Base-by-base conservation (phyloP, 371 early-diverging fungal genomes). In the Syncephalastrum racemosum region DNA sequence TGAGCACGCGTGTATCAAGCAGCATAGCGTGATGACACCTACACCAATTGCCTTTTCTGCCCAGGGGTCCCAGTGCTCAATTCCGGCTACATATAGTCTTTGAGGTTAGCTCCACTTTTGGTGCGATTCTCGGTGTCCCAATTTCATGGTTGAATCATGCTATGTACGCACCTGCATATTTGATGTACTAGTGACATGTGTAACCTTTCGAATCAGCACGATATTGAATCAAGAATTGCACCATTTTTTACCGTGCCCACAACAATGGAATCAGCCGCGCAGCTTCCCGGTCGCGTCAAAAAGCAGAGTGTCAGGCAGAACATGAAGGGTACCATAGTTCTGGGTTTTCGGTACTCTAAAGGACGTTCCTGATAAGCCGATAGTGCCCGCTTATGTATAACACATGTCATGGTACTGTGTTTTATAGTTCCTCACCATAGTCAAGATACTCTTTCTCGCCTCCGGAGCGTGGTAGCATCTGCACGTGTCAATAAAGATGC, bases 401-500 rank as follows among this genome's bases (percentile, higher is more conserved):
- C 36, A 31, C 36, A 31, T 8, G 36, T 31, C 36, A 10, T n/a
- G n/a, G n/a, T 10, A 31, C 12, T 31, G 12, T 7, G 36, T 31
- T 8, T 8, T 2, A 10, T 2, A 39, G 10, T 10, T n/a, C n/a
- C 43, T 39, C 54, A 54, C 58, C 50, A 23, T 58, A 58, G 25
- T 58, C 50, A 2, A 58, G 41, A 41, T 58, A 57, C 15, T 58
- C 63, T 15, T 63, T 63, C 20, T 63, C 63, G 15, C 63, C 63
- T 4, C 63, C 63, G 18, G 58, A 58, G 8, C 48, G 43, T 3
- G 63, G 63, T 24, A 63, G 58, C 63, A 63, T 63, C 63, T 62
- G 57, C 2, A 25, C 2, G 20, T 14, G 23, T 18, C 24, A 40
- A 44, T 31, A 31, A 31, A 5, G 36, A 31, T 8, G 36, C 36